Percentiles rank a stretch among this genome's conserved stretches.
Conservation (phyloP, 495 filamentous ascomycete species). For the Talaromyces ruber region DNA sequence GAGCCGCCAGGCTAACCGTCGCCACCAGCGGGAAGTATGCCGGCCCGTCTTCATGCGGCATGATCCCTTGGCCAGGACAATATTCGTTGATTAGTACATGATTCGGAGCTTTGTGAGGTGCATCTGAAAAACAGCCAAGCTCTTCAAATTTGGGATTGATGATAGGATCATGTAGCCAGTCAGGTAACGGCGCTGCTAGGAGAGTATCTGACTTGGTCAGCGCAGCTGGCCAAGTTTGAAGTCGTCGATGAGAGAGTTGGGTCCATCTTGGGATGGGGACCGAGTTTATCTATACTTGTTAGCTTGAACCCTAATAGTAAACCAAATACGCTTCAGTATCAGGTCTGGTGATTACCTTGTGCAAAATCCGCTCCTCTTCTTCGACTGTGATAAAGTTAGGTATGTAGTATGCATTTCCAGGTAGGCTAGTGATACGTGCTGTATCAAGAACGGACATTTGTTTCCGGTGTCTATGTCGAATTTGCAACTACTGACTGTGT, state of each 20-base stretch:
- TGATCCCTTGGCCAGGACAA: conserved; percentile 77
- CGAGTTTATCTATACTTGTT: conserved; percentile 25
- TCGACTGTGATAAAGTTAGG: conserved; percentile 71
- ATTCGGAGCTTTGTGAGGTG: conserved; percentile 73
- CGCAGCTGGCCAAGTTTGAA: conserved; percentile 84
- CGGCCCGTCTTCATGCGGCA: conserved; percentile 89
- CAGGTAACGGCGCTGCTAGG: conserved; percentile 64
- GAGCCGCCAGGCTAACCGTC: conserved; percentile 75
- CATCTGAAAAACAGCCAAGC: conserved; percentile 53
- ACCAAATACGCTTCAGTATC: neutral
- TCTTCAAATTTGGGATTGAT: conserved; percentile 51
- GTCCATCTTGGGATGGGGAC: conserved; percentile 79
- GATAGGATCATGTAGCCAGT: conserved; percentile 67
- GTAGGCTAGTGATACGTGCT: conserved; percentile 49
- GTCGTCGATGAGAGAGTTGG: conserved; percentile 70
- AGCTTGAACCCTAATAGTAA: neutral
- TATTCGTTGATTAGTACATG: conserved; percentile 96
- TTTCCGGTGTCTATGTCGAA: neutral
- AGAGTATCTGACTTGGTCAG: conserved; percentile 63
- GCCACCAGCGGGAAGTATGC: conserved; percentile 85
- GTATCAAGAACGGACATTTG: conserved; percentile 24
- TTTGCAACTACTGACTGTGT: neutral
- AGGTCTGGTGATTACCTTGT: conserved; percentile 48
- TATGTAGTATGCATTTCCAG: conserved; percentile 73
- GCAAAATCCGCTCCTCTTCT: conserved; percentile 63